These are phyloP conservation scores for Lentinula novae-zelandiae DNA, from an alignment of 1,284 basidiomycete species.

Conservation along the genomic window DNA sequence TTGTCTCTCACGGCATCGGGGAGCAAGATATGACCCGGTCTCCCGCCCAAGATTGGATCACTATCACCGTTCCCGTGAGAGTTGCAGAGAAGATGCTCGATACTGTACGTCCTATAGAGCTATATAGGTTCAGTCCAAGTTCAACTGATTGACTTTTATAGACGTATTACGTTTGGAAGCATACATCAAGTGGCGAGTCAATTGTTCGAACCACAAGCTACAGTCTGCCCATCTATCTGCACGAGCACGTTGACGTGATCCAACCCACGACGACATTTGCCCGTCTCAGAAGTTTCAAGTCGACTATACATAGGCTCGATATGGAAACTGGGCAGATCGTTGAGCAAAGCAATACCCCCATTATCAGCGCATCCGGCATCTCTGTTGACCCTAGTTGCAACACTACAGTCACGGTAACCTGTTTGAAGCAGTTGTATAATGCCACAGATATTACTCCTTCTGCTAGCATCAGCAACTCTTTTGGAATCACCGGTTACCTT, in stretches of 20 bases:
- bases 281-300: constrained; percentile 42
- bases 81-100: constrained; percentile 43
- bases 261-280: constrained; percentile 75
- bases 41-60: constrained; percentile 41
- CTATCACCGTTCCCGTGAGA: constrained; percentile 39
- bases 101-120: constrained; percentile 25
- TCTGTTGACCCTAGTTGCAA: constrained; percentile 15
- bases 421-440: constrained; percentile 39
- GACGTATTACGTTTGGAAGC: constrained; percentile 39
- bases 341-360: constrained; percentile 30
- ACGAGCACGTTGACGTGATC: constrained; percentile 63
- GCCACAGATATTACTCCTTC: constrained; percentile 30
- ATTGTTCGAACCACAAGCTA: constrained; percentile 41
- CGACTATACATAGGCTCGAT: constrained; percentile 32
- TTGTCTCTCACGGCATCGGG: constrained; percentile 36
- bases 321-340: constrained; percentile 16
- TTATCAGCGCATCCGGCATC: background rate
- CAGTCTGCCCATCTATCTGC: constrained; percentile 36
- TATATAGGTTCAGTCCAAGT: background rate
- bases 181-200: constrained; percentile 31
- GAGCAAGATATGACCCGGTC: constrained; percentile 28
- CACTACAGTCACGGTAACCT: constrained; percentile 33
- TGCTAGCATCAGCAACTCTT: constrained; percentile 28
- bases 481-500: constrained; percentile 40
- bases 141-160: background rate